phyloP scores from a whole-genome alignment of 108 stramenopile genomes.

The Aureococcus anophagefferens region DNA sequence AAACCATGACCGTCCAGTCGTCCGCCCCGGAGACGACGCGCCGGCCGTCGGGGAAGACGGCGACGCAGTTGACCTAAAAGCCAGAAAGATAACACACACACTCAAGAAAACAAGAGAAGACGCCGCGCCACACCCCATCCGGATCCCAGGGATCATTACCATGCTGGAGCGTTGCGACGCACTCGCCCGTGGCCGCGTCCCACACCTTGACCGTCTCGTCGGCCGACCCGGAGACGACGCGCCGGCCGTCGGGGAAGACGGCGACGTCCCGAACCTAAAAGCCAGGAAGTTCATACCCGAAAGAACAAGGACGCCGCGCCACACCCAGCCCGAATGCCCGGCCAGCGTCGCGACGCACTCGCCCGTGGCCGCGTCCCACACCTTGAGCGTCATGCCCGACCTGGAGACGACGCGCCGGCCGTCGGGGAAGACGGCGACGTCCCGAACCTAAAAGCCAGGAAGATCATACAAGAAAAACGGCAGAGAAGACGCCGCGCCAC shows the following conservation, averaged over 20 bases:
- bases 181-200: constrained; percentile 4
- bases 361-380: constrained; percentile 31
- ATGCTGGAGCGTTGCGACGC: constrained; percentile 75
- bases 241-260: constrained; percentile 39
- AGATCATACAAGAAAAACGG: too few relatives aligned
- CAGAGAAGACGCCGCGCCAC: too few relatives aligned
- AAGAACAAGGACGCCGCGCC: not conserved
- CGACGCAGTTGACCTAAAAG: constrained; percentile 31
- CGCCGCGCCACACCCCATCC: constrained; percentile 42
- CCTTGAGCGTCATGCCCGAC: constrained; percentile 16
- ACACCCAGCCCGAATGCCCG: constrained; percentile 46
- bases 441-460: too few relatives aligned
- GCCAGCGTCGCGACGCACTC: constrained; percentile 26
- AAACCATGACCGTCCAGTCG: too few relatives aligned
- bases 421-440: not conserved
- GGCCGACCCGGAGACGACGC: constrained; percentile 70
- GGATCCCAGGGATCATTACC: too few relatives aligned
- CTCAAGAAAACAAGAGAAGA: too few relatives aligned
- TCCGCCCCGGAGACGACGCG: constrained; percentile 70
- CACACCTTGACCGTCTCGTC: constrained; percentile 89
- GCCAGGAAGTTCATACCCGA: too few relatives aligned
- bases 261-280: constrained; percentile 17
- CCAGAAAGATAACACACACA: too few relatives aligned
- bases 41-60: constrained; percentile 38
- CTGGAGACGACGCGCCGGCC: constrained; percentile 21